These are phyloP conservation scores for Huntiella savannae DNA, from an alignment of 2,329 filamentous ascomycete genomes.

Conservation along the genomic window DNA sequence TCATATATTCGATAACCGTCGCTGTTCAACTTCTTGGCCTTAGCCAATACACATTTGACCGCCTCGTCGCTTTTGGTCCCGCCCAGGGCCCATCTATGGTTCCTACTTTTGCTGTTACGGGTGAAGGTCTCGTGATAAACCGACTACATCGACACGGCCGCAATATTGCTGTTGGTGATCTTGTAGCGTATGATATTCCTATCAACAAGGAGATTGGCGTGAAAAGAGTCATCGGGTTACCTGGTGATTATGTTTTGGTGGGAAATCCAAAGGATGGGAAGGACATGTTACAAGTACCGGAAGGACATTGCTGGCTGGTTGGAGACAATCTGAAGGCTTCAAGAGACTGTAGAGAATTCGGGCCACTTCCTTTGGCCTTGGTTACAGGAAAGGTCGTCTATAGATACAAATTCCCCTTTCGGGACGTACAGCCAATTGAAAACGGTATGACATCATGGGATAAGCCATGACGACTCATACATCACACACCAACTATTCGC, in stretches of 20 bases:
- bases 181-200: constrained; percentile 64
- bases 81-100: constrained; percentile 72
- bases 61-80: constrained; percentile 40
- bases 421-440: constrained; percentile 25
- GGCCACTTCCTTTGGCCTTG: constrained; percentile 68
- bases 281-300: constrained; percentile 47
- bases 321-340: constrained; percentile 78
- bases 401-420: constrained; percentile 30
- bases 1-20: constrained; percentile 26
- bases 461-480: constrained; percentile 12
- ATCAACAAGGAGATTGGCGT: constrained; percentile 39
- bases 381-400: constrained; percentile 67
- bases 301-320: constrained; percentile 78
- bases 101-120: constrained; percentile 52
- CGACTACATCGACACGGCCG: constrained; percentile 51
- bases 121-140: constrained; percentile 51
- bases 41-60: constrained; percentile 34
- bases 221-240: constrained; percentile 64
- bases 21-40: constrained; percentile 26
- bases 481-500: too few relatives aligned
- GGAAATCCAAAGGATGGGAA: constrained; percentile 33
- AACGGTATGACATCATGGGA: constrained; percentile 18
- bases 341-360: constrained; percentile 70
- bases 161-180: constrained; percentile 52
- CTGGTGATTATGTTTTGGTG: constrained; percentile 55